Conservation (phyloP, 176 grass and related monocot species). For the Avena atlantica region DNA sequence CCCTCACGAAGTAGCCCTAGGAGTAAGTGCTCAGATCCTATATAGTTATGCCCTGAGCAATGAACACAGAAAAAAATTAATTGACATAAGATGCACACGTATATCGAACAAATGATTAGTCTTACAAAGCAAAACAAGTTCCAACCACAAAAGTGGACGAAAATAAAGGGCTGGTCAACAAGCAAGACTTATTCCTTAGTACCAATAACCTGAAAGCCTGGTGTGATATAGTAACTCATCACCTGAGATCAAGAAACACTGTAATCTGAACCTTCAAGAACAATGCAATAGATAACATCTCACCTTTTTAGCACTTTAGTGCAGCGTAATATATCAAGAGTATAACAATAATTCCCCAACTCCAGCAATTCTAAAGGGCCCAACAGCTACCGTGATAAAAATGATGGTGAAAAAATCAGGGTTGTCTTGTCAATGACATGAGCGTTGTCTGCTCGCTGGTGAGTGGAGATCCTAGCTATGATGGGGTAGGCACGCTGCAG, state of each 20-base stretch:
- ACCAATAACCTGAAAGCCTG: neutral
- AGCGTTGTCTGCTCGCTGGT: neutral
- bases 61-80: slow-evolving; percentile 34
- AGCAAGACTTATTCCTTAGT: neutral
- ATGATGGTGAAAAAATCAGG: neutral
- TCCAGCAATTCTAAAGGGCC: neutral
- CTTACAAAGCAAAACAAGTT: neutral
- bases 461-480: neutral
- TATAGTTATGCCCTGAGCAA: slow-evolving; percentile 90
- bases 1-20: slow-evolving; percentile 91
- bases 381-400: neutral
- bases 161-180: neutral
- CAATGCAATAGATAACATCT: neutral
- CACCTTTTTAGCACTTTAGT: neutral
- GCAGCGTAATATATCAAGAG: slow-evolving; percentile 7
- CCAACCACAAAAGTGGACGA: neutral
- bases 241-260: slow-evolving; percentile 25
- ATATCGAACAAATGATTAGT: neutral
- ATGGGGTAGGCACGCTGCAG: too few relatives aligned
- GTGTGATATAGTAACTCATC: slow-evolving; percentile 23
- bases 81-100: slow-evolving; percentile 24
- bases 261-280: slow-evolving; percentile 19
- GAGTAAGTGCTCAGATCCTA: slow-evolving; percentile 94
- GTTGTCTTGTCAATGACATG: neutral
- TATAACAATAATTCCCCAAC: neutral